Percentiles rank a stretch among this genome's conserved stretches.
Evolutionary conservation across 306 rosid species (phyloP).

Genomic region (Oxytropis ochrocephala): DNA sequence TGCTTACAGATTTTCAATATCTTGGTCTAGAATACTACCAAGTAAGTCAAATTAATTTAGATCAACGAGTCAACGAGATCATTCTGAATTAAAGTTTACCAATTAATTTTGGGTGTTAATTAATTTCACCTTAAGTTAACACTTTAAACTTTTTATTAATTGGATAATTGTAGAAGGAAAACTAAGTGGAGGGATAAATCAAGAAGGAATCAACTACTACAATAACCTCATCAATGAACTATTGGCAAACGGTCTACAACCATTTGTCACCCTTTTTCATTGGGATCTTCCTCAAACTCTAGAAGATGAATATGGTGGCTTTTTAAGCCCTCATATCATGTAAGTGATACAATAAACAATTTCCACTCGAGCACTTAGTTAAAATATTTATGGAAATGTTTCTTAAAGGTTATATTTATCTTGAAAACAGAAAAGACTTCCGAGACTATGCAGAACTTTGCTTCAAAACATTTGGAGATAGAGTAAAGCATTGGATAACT

Average conservation of each 20-base stretch:
- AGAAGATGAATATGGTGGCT: slow-evolving; percentile 57
- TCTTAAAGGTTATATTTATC: background rate
- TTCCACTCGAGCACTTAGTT: background rate
- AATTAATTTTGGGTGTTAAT: background rate
- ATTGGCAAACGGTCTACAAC: slow-evolving; percentile 37
- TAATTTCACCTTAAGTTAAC: background rate
- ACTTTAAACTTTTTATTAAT: background rate
- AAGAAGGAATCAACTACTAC: slow-evolving; percentile 46
- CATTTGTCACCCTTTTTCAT: slow-evolving; percentile 51
- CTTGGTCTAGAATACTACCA: slow-evolving; percentile 70
- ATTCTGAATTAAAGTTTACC: background rate
- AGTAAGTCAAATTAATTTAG: slow-evolving; percentile 23
- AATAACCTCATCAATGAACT: slow-evolving; percentile 52
- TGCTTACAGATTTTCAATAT: slow-evolving; percentile 59
- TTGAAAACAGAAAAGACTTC: slow-evolving; percentile 10
- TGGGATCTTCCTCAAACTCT: slow-evolving; percentile 64
- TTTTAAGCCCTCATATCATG: slow-evolving; percentile 30
- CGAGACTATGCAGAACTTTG: slow-evolving; percentile 51
- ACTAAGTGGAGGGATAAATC: slow-evolving; percentile 48
- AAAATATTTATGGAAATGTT: background rate
- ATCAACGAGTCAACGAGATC: background rate
- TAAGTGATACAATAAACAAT: slow-evolving; percentile 13
- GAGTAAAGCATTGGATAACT: slow-evolving; percentile 62
- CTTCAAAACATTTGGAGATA: slow-evolving; percentile 46
- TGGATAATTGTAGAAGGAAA: slow-evolving; percentile 29